A percentile compares a stretch with the other conserved stretches of the same genome.
Conservation (phyloP, 2,329 filamentous ascomycete genomes). For the Trichophaea hybrida region DNA sequence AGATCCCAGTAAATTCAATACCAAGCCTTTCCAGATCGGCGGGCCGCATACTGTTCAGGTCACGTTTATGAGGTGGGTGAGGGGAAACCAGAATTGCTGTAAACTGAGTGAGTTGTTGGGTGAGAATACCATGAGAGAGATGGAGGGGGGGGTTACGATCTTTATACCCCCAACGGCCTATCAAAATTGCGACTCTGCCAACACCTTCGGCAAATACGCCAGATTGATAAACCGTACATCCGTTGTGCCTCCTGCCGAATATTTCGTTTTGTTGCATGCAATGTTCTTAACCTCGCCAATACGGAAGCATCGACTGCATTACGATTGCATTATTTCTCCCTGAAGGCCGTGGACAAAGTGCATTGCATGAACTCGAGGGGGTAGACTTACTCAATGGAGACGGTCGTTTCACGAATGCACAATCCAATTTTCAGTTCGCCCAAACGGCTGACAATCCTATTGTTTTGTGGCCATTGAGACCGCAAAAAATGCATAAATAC, state of each 20-base stretch:
- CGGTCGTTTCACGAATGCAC: background rate
- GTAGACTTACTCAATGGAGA: background rate
- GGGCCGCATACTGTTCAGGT: background rate
- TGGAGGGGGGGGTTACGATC: background rate
- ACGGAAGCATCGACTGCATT: background rate
- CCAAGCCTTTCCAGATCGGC: slow-evolving; percentile 5
- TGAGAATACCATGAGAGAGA: background rate
- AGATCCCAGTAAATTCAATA: background rate
- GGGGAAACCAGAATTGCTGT: background rate
- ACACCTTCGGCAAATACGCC: background rate
- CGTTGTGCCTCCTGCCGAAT: background rate
- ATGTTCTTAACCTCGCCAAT: background rate
- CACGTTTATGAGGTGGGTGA: slow-evolving; percentile 1
- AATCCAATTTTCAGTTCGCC: background rate
- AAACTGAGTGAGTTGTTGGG: background rate
- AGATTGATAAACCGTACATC: background rate
- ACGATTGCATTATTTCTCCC: background rate
- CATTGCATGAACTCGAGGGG: background rate
- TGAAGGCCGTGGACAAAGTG: background rate
- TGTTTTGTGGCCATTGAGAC: no score
- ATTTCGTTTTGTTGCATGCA: slow-evolving; percentile 3
- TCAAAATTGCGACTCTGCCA: background rate
- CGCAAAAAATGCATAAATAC: no score
- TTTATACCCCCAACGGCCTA: background rate
- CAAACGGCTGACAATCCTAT: no score